Evolutionary conservation across 139 green algal genomes (phyloP).

Genomic region (Pleodorina starrii): DNA sequence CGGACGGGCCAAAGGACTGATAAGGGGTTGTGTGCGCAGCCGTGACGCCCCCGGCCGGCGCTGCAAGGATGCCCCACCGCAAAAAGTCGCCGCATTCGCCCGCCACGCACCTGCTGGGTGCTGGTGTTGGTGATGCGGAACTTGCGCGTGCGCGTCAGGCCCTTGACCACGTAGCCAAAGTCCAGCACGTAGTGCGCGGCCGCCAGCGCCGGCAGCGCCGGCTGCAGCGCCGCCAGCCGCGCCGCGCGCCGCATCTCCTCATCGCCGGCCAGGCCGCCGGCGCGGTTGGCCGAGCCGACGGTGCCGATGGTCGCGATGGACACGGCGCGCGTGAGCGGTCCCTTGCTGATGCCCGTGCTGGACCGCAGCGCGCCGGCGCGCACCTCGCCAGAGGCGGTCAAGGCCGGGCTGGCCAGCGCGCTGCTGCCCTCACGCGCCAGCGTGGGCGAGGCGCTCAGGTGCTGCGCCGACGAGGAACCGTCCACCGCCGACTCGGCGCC

Average conservation of each 20-base stretch:
- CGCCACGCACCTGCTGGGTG: slow-evolving; percentile 63
- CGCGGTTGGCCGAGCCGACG: neutral
- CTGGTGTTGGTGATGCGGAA: slow-evolving; percentile 82
- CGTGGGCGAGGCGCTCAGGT: neutral
- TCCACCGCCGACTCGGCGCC: neutral
- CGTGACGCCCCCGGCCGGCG: no score
- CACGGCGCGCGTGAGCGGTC: neutral
- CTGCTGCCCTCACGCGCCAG: slow-evolving; percentile 1
- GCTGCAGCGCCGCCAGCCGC: neutral
- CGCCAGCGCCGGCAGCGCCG: slow-evolving; percentile 50
- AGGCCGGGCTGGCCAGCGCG: neutral
- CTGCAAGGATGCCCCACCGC: no score
- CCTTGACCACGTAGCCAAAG: slow-evolving; percentile 86
- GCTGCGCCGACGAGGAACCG: neutral
- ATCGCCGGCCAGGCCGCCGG: neutral
- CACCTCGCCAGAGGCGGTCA: neutral
- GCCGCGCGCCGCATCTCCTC: neutral
- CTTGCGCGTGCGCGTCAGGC: slow-evolving; percentile 62
- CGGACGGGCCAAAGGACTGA: no score
- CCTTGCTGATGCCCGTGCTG: neutral
- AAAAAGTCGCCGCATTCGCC: no score
- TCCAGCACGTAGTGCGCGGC: slow-evolving; percentile 81
- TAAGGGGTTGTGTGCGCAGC: no score
- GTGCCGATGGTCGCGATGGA: neutral
- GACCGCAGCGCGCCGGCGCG: neutral